Evolutionary conservation across 331 rosid species (phyloP).

Genomic region (Saraca asoca): DNA sequence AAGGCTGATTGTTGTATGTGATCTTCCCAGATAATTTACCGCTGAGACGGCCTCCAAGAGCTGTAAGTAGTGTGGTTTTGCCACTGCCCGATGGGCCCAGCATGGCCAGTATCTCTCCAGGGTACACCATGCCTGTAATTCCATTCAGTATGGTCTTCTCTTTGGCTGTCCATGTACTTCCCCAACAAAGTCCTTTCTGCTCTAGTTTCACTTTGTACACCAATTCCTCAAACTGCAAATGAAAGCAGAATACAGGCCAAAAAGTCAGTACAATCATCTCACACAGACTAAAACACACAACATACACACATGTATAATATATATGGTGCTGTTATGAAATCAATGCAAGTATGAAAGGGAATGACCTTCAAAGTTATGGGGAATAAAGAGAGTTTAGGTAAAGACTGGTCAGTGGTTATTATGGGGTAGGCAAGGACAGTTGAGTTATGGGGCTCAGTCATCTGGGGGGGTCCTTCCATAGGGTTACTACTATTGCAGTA

Average conservation of each 20-base stretch:
- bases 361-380: conserved; percentile 87
- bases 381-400: conserved; percentile 58
- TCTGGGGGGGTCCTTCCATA: conserved; percentile 44
- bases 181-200: conserved; percentile 49
- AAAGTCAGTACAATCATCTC: conserved; percentile 10
- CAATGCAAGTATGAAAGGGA: background rate
- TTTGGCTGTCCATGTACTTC: conserved; percentile 41
- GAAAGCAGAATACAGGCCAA: background rate
- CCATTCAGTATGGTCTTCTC: conserved; percentile 83
- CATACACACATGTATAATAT: no score
- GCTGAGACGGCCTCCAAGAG: conserved; percentile 86
- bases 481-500: conserved; percentile 26
- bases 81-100: conserved; percentile 98
- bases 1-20: conserved; percentile 73
- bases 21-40: conserved; percentile 78
- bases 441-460: conserved; percentile 50
- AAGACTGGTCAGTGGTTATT: conserved; percentile 47
- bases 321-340: no score
- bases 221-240: conserved; percentile 84
- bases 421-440: conserved; percentile 58
- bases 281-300: background rate
- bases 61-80: conserved; percentile 90
- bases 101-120: conserved; percentile 97
- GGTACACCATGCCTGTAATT: conserved; percentile 76
- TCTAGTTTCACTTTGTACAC: conserved; percentile 82